Base-by-base conservation (phyloP, 2,329 filamentous ascomycete species). In the Colletotrichum sp. region DNA sequence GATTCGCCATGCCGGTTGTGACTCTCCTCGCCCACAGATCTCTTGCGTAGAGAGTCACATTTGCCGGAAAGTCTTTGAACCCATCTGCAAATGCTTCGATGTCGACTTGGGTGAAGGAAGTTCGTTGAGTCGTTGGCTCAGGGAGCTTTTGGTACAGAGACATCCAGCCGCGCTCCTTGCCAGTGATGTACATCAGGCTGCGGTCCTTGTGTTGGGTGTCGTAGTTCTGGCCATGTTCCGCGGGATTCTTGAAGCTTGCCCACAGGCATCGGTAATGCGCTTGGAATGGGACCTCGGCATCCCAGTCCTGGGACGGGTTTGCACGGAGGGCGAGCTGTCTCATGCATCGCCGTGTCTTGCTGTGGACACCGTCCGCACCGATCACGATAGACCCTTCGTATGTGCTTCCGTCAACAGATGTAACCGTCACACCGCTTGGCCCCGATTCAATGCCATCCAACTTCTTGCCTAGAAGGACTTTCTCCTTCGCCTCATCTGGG, bases 331-430 rank as follows among this genome's bases (percentile, higher is more conserved):
- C 80, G 1, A 83, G 75, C 13, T 43, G 31, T 21, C 83, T 80
- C 78, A 86, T 82, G 43, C 81, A 78, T 12, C 73, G 66, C 5
- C 84, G 79, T 5, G 81, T 80, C 16, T 73, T 80, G 75, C 84
- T 85, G 72, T 84, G 82, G 1, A 83, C 82, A 13, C 86, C 86
- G 69, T 87, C 86, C 12, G 84, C 83, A 9, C 84, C 86, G 24
- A 86, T 78, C 6, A 85, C 70, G n/a, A 87, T 76, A 72, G 82
- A 78, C 0, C 82, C 84, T 0, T 73, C 47, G 74, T 82, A 81
- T 2, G 75, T 58, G 0, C 77, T 77, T 6, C 83, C 83, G 69
- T 86, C 83, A 7, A 75, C 76, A 33, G 81, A 82, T 8, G 75
- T 74, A 8, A 84, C 81, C 2, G 70, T 74, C 1, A 82, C 3